phyloP scores from a whole-genome alignment of 345 rosid genomes.

The Eucalyptus sp. region DNA sequence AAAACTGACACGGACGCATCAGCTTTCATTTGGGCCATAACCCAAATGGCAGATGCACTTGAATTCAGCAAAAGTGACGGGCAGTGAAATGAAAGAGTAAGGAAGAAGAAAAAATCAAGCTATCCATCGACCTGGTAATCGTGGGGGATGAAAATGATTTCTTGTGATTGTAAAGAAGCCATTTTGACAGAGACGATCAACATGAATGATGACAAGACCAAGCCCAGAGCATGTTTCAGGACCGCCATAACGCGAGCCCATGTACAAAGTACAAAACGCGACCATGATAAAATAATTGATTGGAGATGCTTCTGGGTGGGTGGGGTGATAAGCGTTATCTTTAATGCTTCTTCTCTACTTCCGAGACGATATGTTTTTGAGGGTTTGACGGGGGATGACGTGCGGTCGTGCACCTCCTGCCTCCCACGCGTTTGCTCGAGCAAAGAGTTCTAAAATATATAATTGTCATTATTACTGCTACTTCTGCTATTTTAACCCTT shows the following conservation, averaged over 20 bases:
- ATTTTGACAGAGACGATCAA: background rate
- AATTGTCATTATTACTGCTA: background rate
- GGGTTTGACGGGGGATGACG: background rate
- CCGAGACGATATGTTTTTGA: background rate
- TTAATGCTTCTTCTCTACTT: background rate
- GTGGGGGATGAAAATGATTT: background rate
- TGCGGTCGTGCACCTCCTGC: background rate
- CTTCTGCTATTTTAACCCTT: background rate
- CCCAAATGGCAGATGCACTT: background rate
- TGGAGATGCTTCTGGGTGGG: background rate
- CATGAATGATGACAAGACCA: background rate
- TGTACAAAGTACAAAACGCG: background rate
- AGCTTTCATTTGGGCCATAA: background rate
- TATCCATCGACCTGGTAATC: background rate
- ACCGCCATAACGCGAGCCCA: background rate
- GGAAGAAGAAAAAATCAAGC: background rate
- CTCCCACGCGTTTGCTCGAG: background rate
- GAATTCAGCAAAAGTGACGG: background rate
- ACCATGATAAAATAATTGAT: background rate
- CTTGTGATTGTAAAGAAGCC: background rate
- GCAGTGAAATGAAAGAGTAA: background rate
- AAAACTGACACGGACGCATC: background rate
- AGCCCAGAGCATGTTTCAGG: background rate
- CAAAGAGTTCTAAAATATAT: background rate
- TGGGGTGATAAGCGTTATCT: background rate